Base-by-base conservation (phyloP, 23 red algal species). In the Gracilariopsis chorda region DNA sequence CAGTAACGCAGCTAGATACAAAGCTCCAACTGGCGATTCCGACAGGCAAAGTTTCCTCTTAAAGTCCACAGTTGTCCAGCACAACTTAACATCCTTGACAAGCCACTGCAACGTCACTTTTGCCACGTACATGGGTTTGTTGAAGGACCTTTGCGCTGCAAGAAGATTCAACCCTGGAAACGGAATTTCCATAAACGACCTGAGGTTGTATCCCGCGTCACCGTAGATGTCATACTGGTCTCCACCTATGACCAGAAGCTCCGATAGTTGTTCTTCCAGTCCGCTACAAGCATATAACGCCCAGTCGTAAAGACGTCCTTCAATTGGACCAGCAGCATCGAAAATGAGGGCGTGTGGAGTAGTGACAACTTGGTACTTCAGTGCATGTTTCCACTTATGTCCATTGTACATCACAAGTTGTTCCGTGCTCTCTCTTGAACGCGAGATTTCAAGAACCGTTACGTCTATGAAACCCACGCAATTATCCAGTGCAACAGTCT, bases 261-360 rank as follows among this genome's bases (percentile, higher is more conserved):
- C 28, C 19, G 25, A 21, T 19, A 84, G 56, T 42, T 84, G 80
- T 17, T 33, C 7, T 7, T 84, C 52, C 20, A 67, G 23, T 20
- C 16, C 34, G 67, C 35, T 49, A n/a, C 20, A 20, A 47, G n/a
- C 45, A 68, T 68, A 68, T 39, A 84, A 40, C 37, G 28, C 45
- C 52, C 56, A 84, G 0, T 68, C 53, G n/a, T 84, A 46, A 41
- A 12, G 0, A 65, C 53, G 0, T n/a, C 56, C 80, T 14, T 51
- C 1, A 0, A 67, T 14, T 19, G 53, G 30, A 37, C 80, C 0
- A n/a, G n/a, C 42, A 9, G 51, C 13, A 68, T 68, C 53, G 33
- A 84, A 64, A 67, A 84, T 32, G 30, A 84, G 32, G 0, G 53
- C 80, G 47, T 68, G 53, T 30, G 25, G 80, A 37, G 80, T 68